Evolutionary conservation across 1,284 basidiomycete species (phyloP), one percentile per base, ranked within the genome.

Genomic region (Rhodotorula glutinis): DNA sequence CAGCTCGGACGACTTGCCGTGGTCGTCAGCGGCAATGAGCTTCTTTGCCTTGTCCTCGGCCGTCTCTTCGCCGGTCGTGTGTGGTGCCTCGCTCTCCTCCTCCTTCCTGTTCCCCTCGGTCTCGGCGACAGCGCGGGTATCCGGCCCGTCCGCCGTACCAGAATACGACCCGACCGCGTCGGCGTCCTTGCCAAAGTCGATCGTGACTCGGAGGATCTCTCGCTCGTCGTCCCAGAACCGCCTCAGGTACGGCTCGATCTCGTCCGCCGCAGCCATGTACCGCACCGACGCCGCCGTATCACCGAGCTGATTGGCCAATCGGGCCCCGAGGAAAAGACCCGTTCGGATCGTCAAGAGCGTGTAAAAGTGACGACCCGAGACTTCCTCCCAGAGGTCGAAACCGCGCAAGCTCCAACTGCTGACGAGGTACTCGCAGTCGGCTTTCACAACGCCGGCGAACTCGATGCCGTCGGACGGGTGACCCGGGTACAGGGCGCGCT

Each of bases 391-490:
- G n/a, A 59, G 73, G 64, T 82, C 82, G 63, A 80, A 82, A 0
- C 80, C 78, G 1, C 69, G 41, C 49, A 73, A 54, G 58, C 60
- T 57, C 79, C 81, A 82, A 0, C 74, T 71, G 43, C 76, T 62
- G 3, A 78, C 79, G 13, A 82, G 78, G 66, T 82, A 81, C 65
- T 83, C 82, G 25, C 83, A 74, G 69, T 83, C 82, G 54, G 80
- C 81, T 76, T 81, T 82, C 75, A 83, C 78, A 16, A 81, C 77
- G 23, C 70, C 66, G 30, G 74, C 70, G 23, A 66, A 65, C 2
- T 70, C 46, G 13, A 67, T 60, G 0, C 76, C 60, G 58, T 79
- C 71, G 10, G 47, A 53, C 2, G 62, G 52, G 17, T 25, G 43
- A 4, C 66, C 66, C 7, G 66, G 66, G 73, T 82, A 82, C 10